Conservation (phyloP, 2,329 filamentous ascomycete genomes). For the Didymella glomerata region DNA sequence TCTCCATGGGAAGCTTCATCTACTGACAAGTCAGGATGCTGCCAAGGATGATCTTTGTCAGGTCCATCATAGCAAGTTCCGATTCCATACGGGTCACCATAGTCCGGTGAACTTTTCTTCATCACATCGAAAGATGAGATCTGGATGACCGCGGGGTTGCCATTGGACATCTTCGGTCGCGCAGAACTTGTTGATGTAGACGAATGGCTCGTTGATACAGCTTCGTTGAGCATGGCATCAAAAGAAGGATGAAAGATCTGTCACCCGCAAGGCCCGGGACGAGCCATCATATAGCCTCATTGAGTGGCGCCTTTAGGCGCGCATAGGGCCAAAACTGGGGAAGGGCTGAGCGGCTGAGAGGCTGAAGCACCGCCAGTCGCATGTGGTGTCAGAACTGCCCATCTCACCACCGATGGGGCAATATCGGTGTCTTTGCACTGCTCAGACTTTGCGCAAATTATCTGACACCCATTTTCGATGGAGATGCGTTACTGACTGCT, state of each 20-base stretch:
- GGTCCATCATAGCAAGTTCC: slow-evolving; percentile 32
- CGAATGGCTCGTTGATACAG: not conserved
- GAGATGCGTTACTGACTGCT: not conserved
- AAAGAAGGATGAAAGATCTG: no score
- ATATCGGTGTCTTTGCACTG: not conserved
- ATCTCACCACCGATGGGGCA: not conserved
- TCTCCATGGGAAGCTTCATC: no score
- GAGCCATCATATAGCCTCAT: slow-evolving; percentile 18
- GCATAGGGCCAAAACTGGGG: slow-evolving; percentile 12
- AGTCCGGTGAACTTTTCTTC: not conserved
- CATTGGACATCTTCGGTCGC: not conserved
- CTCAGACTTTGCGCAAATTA: not conserved
- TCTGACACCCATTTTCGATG: not conserved
- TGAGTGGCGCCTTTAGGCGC: slow-evolving; percentile 1
- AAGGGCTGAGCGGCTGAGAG: slow-evolving; percentile 6
- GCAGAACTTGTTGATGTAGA: not conserved
- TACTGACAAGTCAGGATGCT: no score
- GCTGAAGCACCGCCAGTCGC: slow-evolving; percentile 7
- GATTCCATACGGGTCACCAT: not conserved
- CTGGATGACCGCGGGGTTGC: not conserved
- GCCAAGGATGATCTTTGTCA: no score
- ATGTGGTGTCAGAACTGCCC: slow-evolving; percentile 1
- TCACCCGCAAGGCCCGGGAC: slow-evolving; percentile 3
- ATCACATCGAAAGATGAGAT: not conserved
- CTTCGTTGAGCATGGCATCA: not conserved